Evolutionary conservation across 345 rosid genomes (phyloP).

Genomic region (Gossypium herbaceum): DNA sequence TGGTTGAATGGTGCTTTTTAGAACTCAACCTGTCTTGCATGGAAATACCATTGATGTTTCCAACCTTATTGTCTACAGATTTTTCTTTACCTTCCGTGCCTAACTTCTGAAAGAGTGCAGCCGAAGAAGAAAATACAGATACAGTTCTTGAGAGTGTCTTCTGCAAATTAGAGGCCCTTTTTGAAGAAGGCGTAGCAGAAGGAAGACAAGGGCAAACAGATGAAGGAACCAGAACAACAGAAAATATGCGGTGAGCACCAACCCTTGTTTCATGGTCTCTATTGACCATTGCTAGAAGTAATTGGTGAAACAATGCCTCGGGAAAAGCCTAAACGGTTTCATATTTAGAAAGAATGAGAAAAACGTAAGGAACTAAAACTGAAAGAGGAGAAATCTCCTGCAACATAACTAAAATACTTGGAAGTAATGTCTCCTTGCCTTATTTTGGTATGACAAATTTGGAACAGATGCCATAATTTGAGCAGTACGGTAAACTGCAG

Average conservation of each 20-base stretch:
- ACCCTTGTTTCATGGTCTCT: slow-evolving; percentile 62
- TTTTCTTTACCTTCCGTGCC: slow-evolving; percentile 30
- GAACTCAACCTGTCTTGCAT: slow-evolving; percentile 35
- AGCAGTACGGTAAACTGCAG: slow-evolving; percentile 62
- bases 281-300: slow-evolving; percentile 62
- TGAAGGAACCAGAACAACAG: slow-evolving; percentile 65
- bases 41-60: slow-evolving; percentile 34
- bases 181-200: slow-evolving; percentile 30
- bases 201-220: slow-evolving; percentile 48
- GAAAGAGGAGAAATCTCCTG: neutral
- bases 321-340: slow-evolving; percentile 55
- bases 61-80: slow-evolving; percentile 6
- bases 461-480: slow-evolving; percentile 66
- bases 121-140: slow-evolving; percentile 72
- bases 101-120: slow-evolving; percentile 61
- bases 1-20: slow-evolving; percentile 12
- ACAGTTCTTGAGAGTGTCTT: slow-evolving; percentile 64
- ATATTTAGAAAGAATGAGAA: neutral
- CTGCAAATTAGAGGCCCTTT: slow-evolving; percentile 40
- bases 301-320: slow-evolving; percentile 60
- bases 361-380: slow-evolving; percentile 1
- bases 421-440: slow-evolving; percentile 35
- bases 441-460: slow-evolving; percentile 58
- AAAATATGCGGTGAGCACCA: slow-evolving; percentile 68
- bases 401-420: neutral